Evolutionary conservation across 768 basidiomycete species (phyloP).

Genomic region (Suillus variegatus): DNA sequence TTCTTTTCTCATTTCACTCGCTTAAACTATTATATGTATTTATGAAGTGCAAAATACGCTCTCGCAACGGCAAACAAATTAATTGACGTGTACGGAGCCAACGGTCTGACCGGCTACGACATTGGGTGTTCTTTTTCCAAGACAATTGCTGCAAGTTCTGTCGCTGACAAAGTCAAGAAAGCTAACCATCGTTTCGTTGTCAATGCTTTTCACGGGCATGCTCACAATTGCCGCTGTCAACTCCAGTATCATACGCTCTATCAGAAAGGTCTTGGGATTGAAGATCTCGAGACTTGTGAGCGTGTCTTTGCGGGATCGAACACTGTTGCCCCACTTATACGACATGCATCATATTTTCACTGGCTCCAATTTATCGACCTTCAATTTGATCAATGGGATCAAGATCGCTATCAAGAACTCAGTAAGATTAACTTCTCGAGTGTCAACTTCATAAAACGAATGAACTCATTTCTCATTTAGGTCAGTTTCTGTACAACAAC

Average conservation of each 20-base stretch:
- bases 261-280: slow-evolving; percentile 15
- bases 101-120: slow-evolving; percentile 24
- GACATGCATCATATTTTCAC: slow-evolving; percentile 19
- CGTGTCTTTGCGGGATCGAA: slow-evolving; percentile 17
- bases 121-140: slow-evolving; percentile 29
- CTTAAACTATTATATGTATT: background rate
- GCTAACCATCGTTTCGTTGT: slow-evolving; percentile 15
- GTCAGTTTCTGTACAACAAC: too few relatives aligned
- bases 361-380: slow-evolving; percentile 14
- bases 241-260: slow-evolving; percentile 18
- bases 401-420: slow-evolving; percentile 2
- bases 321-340: slow-evolving; percentile 10
- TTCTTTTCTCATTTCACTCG: background rate
- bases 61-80: slow-evolving; percentile 20
- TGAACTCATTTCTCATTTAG: too few relatives aligned
- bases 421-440: slow-evolving; percentile 1
- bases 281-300: slow-evolving; percentile 23
- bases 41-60: slow-evolving; percentile 3
- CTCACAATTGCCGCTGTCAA: slow-evolving; percentile 22
- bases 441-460: background rate
- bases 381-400: slow-evolving; percentile 12
- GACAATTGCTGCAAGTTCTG: slow-evolving; percentile 19
- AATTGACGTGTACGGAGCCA: slow-evolving; percentile 21
- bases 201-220: slow-evolving; percentile 23
- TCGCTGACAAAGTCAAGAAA: slow-evolving; percentile 12